Conservation (phyloP, 2,329 filamentous ascomycete species). For the Alternaria consortialis region DNA sequence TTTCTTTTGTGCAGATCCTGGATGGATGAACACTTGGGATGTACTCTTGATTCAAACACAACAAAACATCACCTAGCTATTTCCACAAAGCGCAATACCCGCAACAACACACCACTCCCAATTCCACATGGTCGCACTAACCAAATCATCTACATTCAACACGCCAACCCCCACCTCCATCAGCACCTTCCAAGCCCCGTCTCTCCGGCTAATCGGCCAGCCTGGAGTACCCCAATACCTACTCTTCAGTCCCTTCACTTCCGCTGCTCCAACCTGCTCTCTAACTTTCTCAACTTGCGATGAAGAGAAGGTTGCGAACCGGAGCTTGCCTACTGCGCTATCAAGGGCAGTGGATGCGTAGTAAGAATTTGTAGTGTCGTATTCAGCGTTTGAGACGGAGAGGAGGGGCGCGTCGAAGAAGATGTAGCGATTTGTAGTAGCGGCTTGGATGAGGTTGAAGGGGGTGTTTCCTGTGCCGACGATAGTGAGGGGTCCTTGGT, state of each 20-base stretch:
- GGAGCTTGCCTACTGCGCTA: conserved; percentile 29
- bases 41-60: neutral
- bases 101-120: conserved; percentile 31
- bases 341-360: conserved; percentile 36
- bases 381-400: conserved; percentile 34
- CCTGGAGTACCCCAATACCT: conserved; percentile 36
- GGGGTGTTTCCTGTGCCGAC: conserved; percentile 73
- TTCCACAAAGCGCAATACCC: conserved; percentile 36
- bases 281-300: conserved; percentile 13
- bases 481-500: conserved; percentile 69
- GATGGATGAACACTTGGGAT: neutral
- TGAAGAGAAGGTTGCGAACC: conserved; percentile 21
- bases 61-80: conserved; percentile 19
- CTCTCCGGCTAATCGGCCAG: conserved; percentile 32
- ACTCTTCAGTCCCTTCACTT: conserved; percentile 28
- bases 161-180: conserved; percentile 24
- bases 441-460: conserved; percentile 64
- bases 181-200: conserved; percentile 32
- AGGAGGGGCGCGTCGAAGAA: conserved; percentile 73
- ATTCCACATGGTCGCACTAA: conserved; percentile 29
- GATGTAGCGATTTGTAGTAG: conserved; percentile 65
- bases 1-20: neutral
- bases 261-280: conserved; percentile 16
- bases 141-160: conserved; percentile 35
- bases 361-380: conserved; percentile 38